Evolutionary conservation across 441 rosid genomes (phyloP), one percentile per base, ranked within the genome.

Genomic region (Biscutella laevigata): DNA sequence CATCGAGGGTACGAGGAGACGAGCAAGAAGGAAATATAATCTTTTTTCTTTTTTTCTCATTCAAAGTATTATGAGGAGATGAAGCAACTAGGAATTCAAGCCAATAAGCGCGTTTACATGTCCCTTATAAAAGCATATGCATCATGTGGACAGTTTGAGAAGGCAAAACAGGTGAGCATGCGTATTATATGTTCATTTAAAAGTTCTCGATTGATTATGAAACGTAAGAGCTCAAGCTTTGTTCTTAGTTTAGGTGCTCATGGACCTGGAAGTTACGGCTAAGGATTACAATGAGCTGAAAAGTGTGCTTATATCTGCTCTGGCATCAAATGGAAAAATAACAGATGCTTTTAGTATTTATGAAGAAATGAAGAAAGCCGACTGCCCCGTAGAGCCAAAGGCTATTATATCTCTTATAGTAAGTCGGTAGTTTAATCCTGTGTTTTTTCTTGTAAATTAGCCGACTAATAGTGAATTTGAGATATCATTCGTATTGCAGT

Each of bases 121-220:
- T 72, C 84, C 29, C 84, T 84, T 13, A 69, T 92, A 54, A 79
- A 64, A 74, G 89, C 94, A 61, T 88, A 82, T 68, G 73, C 85
- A 66, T 50, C 73, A 47, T 81, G 76, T 59, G 80, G 94, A 50
- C 81, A 77, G 41, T 71, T 80, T 74, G 92, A 84, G 67, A 86
- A 84, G 74, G 88, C 99, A 49, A 86, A 84, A 61, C 77, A 74
- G 90, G 99, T 84, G 74, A 30, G 40, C 25, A 11, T 41, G 32
- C 25, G 17, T 42, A 14, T 13, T 24, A 14, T 35, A 14, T 35
- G 52, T 44, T 11, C 22, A 3, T 36, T 24, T 28, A 16, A 2
- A 44, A 28, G 36, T 20, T 38, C 33, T 27, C n/a, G 13, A 30
- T 30, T 45, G 14, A 30, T 15, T 29, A 7, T 19, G 24, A 34